Base-by-base conservation (phyloP, 202 grass and related monocot species). In the Elaeis oleifera region DNA sequence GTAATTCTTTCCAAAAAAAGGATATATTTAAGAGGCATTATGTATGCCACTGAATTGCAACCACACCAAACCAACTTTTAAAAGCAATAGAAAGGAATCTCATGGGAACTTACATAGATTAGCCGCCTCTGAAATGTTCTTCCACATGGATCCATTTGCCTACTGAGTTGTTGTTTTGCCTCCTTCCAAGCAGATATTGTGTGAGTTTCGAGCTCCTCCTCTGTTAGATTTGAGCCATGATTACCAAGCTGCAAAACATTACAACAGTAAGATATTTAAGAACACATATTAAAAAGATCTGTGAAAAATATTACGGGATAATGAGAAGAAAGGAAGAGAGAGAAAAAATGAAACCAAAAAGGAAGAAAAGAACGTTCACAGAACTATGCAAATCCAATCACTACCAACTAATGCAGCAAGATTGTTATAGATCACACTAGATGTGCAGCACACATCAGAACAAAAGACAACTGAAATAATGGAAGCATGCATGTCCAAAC, bases 171-270 rank as follows among this genome's bases (percentile, higher is more conserved):
- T 28, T 68, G 77, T 63, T 99, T 99, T 71, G 71, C 83, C 26
- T 89, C 83, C 71, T 99, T 99, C 95, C 95, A 99, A 54, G 95
- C 95, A 82, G 85, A 94, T 80, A 99, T 90, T 21, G 95, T 89
- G 58, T 99, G 95, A 16, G 95, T 99, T 64, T 99, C 95, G 57
- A 94, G 95, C 76, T 99, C 88, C 29, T 94, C 85, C 59, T 99
- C 95, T 66, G 88, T 90, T 70, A 99, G 71, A 76, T 81, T 99
- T 22, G 95, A 89, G 50, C 95, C 84, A 76, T 86, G 88, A 24
- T 88, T 85, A 81, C 90, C 95, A 64, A 99, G 88, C 95, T 99
- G 80, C 72, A 80, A 76, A 18, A 21, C 0, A 3, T 36, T 44
- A 22, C n/a, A 63, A 44, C 36, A 44, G 36, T 14, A 44, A 3